Base-by-base conservation (phyloP, 768 basidiomycete genomes). In the Rossbeevera mucosa region DNA sequence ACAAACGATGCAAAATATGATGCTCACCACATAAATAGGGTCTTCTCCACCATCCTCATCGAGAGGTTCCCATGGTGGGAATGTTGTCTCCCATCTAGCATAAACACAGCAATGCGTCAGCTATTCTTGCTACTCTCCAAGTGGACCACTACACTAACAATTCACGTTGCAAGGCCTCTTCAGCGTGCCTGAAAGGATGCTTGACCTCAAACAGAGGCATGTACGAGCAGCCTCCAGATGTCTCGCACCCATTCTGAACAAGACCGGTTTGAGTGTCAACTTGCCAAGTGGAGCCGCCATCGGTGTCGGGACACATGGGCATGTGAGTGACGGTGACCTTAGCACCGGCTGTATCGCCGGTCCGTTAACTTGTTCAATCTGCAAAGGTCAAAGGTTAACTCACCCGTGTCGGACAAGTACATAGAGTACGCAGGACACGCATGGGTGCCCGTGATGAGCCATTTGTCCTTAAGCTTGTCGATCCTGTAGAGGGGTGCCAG, bases 381-480 rank as follows among this genome's bases (percentile, higher is more conserved):
- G 4, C 5, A 18, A 21, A 2, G 30, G 11, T 11, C 2, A 21
- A 48, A 45, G 0, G 12, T 4, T 5, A 14, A 0, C 55, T 7
- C 47, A 67, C 60, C 48, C 40, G 56, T 67, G 44, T 67, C 56
- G 7, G 65, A 67, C n/a, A 67, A 52, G 31, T 69, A 73, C 61
- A 71, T 63, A 18, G 62, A 62, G 41, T 64, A 63, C 0, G 68
- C 71, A 7, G 66, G 61, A 28, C 68, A 73, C 0, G 62, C 47
- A 22, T 70, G 47, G 6, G 60, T 55, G 38, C 53, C 62, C 0
- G 71, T 73, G 45, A 72, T 68, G 30, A 72, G 61, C 25, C 31
- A 56, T 42, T 65, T 72, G 46, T 67, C 51, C 7, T 58, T 50
- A 16, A 72, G 62, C 14, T 51, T 58, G 18, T 56, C 59, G 5